A percentile compares a stretch with the other conserved stretches of the same genome.
Conservation (phyloP, 305 asterid genomes). For the Solanum hybrid region DNA sequence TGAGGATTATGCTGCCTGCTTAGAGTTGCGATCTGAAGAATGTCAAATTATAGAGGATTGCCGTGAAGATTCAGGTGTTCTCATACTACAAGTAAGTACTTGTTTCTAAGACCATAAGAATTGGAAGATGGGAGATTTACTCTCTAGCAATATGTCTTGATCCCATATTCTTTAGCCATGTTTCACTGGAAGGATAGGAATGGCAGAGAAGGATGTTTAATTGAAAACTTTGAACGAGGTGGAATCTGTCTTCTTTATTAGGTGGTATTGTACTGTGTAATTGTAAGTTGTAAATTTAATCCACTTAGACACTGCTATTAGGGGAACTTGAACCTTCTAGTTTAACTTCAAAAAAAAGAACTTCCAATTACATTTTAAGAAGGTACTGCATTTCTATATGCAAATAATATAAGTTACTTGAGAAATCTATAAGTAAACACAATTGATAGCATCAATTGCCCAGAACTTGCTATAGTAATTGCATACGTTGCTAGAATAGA, state of each 20-base stretch:
- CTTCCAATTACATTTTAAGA: background rate
- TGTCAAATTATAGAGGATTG: constrained; percentile 73
- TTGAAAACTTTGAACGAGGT: background rate
- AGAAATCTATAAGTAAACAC: background rate
- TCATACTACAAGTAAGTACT: constrained; percentile 78
- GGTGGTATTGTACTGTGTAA: background rate
- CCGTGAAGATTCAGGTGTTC: constrained; percentile 74
- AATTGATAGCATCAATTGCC: background rate
- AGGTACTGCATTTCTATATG: background rate
- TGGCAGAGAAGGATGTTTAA: background rate
- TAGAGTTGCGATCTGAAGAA: constrained; percentile 87
- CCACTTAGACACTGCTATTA: background rate
- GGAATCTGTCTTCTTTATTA: background rate
- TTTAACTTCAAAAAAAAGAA: background rate
- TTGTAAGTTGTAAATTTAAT: background rate
- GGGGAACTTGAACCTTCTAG: background rate
- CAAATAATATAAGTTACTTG: background rate
- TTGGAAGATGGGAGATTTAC: background rate
- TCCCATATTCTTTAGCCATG: background rate
- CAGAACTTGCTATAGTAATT: background rate
- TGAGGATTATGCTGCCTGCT: constrained; percentile 96
- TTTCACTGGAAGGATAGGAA: background rate
- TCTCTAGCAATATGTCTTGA: background rate
- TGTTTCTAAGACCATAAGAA: background rate
- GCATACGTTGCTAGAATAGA: background rate